Evolutionary conservation across 345 rosid species (phyloP), one percentile per base, ranked within the genome.

Genomic region (Euphorbia pulcherrima): DNA sequence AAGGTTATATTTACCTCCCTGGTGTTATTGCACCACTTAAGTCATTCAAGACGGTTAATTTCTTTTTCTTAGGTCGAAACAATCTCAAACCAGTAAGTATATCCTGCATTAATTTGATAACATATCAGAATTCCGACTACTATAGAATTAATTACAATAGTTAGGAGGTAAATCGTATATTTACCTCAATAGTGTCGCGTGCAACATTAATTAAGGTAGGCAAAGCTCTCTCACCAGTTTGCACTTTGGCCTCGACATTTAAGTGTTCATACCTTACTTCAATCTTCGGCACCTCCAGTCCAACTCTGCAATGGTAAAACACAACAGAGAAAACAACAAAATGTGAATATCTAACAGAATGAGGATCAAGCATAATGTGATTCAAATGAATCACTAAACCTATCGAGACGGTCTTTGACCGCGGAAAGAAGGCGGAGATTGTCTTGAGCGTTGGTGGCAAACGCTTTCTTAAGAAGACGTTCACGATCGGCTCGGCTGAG

Each of bases 381-480:
- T 18, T 6, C 14, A 6, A 16, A 47, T 3, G 7, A 33, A 33
- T 33, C 37, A 33, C 6, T 2, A 35, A 70, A 91, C 96, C 84
- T 78, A 73, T 90, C 88, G 37, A 92, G 87, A 20, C 97, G 93
- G 65, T 90, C 83, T 68, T 90, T 92, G 61, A 92, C 72, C 14
- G 89, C 90, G 8, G 83, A 76, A 72, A 92, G 92, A 18, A 92
- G 89, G 6, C 35, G 75, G 64, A 23, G 76, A 59, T 92, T 92
- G 67, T 92, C 97, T 68, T 90, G 98, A 57, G 85, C 92, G 37
- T 85, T 85, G 37, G 97, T 90, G 1, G 97, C 98, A 24, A 92
- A 79, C 1, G 97, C 97, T 67, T 87, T 83, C 76, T 83, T 81
- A 30, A 92, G 88, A 17, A 92, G 74, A 20, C 80, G 90, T 77